phyloP scores from a whole-genome alignment of 768 basidiomycete species.

The Nevesoporus exiguus region DNA sequence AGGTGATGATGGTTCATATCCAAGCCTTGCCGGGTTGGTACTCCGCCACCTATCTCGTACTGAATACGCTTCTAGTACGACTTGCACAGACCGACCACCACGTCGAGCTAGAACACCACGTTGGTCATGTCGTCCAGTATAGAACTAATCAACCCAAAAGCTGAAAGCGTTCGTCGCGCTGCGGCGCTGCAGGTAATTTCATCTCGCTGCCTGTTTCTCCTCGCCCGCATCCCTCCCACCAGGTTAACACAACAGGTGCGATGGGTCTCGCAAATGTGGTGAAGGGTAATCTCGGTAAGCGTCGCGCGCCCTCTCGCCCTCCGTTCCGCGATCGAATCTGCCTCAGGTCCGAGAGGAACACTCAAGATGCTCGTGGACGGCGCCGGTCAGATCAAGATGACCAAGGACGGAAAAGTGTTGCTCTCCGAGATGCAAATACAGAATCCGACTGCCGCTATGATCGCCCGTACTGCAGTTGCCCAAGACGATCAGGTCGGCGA shows the following conservation, averaged over 20 bases:
- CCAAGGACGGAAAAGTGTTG: constrained; percentile 98
- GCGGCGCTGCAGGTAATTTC: constrained; percentile 81
- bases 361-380: constrained; percentile 99
- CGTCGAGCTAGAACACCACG: constrained; percentile 18
- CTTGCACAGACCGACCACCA: constrained; percentile 10
- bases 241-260: constrained; percentile 92
- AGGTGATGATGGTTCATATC: constrained; percentile 32
- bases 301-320: constrained; percentile 21
- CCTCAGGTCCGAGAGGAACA: constrained; percentile 88
- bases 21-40: constrained; percentile 30
- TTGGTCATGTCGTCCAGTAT: constrained; percentile 68
- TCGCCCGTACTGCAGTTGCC: constrained; percentile 96
- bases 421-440: constrained; percentile 99
- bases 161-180: constrained; percentile 86
- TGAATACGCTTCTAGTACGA: constrained; percentile 1
- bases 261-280: constrained; percentile 98
- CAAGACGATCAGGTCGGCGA: constrained; percentile 99
- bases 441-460: constrained; percentile 99
- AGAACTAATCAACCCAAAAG: constrained; percentile 95
- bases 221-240: constrained; percentile 22
- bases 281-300: constrained; percentile 89
- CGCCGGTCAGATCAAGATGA: constrained; percentile 98
- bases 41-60: constrained; percentile 26
- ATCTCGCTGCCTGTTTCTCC: constrained; percentile 17
- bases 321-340: constrained; percentile 24